Percentiles rank a stretch among this genome's conserved stretches.
These are phyloP conservation scores for Penicillium desertorum DNA, from an alignment of 495 filamentous ascomycete genomes.

Conservation along the genomic window DNA sequence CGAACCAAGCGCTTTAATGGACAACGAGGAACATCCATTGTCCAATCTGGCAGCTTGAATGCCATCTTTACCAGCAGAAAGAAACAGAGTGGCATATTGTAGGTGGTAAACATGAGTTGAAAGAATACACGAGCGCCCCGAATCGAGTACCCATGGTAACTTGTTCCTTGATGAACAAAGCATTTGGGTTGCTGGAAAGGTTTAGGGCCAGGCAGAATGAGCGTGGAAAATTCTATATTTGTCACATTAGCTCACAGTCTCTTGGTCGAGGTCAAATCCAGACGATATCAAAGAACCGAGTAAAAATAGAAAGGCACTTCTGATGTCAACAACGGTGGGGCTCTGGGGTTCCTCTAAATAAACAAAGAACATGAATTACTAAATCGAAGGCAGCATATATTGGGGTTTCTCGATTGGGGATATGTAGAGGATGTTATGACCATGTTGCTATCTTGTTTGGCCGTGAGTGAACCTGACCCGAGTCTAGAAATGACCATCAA, in stretches of 20 bases:
- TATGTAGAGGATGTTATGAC: background rate
- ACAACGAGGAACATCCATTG: background rate
- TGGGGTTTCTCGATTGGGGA: background rate
- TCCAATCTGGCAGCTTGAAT: background rate
- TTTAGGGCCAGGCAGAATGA: background rate
- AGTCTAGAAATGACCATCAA: background rate
- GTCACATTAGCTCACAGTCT: background rate
- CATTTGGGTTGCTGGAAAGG: background rate
- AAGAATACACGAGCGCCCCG: background rate
- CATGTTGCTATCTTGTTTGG: background rate
- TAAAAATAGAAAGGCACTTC: background rate
- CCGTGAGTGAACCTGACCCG: too few species aligned
- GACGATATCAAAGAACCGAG: background rate
- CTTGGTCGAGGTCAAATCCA: background rate
- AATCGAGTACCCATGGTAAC: background rate
- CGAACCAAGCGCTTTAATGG: conserved; percentile 4
- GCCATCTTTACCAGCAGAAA: background rate
- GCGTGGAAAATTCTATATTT: conserved; percentile 2
- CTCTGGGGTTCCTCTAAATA: background rate
- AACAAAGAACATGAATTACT: background rate
- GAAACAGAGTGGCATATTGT: conserved; percentile 1
- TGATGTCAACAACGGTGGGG: background rate
- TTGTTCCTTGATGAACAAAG: conserved; percentile 3
- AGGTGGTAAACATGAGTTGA: conserved; percentile 1
- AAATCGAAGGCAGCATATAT: background rate